Percentiles rank a stretch among this genome's conserved stretches.
These are phyloP conservation scores for Leishmania turanica DNA, from an alignment of 208 protist species.

Conservation along the genomic window DNA sequence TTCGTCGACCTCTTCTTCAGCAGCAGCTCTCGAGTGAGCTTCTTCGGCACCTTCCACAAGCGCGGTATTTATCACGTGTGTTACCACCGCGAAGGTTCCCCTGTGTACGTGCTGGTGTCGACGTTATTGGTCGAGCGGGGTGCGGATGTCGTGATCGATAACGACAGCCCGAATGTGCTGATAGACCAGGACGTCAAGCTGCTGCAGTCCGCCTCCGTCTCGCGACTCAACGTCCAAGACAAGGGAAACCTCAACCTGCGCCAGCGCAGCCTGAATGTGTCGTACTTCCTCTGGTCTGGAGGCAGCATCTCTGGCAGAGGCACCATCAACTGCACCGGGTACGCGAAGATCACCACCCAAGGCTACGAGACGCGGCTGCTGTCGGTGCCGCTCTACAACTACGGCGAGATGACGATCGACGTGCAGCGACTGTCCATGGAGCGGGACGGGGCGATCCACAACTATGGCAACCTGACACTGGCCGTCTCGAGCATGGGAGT, in stretches of 20 bases:
- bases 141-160: conserved; percentile 54
- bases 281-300: conserved; percentile 81
- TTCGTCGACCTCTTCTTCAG: conserved; percentile 73
- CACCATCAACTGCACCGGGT: conserved; percentile 62
- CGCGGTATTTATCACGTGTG: conserved; percentile 79
- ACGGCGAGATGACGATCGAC: conserved; percentile 83
- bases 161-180: conserved; percentile 50
- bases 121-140: conserved; percentile 71
- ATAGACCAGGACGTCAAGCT: conserved; percentile 65
- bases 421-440: conserved; percentile 66
- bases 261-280: conserved; percentile 66
- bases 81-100: conserved; percentile 69
- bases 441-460: conserved; percentile 69
- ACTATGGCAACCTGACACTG: conserved; percentile 79
- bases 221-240: conserved; percentile 63
- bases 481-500: conserved; percentile 55
- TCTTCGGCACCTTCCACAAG: conserved; percentile 64
- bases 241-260: conserved; percentile 65
- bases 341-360: conserved; percentile 65
- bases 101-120: conserved; percentile 61
- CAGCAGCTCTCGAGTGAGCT: conserved; percentile 66
- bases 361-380: conserved; percentile 67
- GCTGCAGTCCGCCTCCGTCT: conserved; percentile 50
- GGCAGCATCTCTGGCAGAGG: conserved; percentile 74
- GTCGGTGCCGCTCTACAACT: conserved; percentile 68